phyloP scores from a whole-genome alignment of 805 yeast genomes.

The Millerozyma acaciae region DNA sequence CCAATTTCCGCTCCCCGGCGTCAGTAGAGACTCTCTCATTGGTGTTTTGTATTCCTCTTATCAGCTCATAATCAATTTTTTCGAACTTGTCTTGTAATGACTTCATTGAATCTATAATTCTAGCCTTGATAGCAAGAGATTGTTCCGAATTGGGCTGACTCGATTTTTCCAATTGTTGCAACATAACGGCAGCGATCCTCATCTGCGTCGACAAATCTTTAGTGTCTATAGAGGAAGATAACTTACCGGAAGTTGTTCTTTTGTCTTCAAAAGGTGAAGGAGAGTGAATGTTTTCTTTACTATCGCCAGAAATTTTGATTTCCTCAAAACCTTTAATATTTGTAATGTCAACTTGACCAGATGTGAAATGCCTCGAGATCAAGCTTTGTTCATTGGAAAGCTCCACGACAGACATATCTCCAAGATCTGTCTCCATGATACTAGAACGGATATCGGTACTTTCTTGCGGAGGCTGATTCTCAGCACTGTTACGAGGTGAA shows the following conservation, averaged over 20 bases:
- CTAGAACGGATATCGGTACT: conserved; percentile 3
- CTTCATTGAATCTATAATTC: conserved; percentile 33
- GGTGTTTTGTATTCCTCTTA: conserved; percentile 52
- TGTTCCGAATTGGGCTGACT: conserved; percentile 51
- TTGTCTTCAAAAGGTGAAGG: conserved; percentile 2
- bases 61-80: conserved; percentile 27
- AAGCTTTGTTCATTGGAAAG: conserved; percentile 38
- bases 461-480: conserved; percentile 3
- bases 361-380: conserved; percentile 8
- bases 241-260: conserved; percentile 11
- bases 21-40: conserved; percentile 48
- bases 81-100: conserved; percentile 40
- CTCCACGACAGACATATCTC: conserved; percentile 65
- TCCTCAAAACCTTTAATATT: conserved; percentile 6
- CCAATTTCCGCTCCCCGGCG: conserved; percentile 83
- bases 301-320: background rate
- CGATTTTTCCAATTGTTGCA: conserved; percentile 80
- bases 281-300: background rate
- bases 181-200: conserved; percentile 94
- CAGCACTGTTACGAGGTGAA: conserved; percentile 1
- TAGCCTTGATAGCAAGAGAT: conserved; percentile 20
- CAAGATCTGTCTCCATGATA: conserved; percentile 53
- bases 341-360: conserved; percentile 6
- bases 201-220: conserved; percentile 80
- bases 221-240: conserved; percentile 7